Conservation (phyloP, 2,329 filamentous ascomycete species). For the Hypoxylon sp. region DNA sequence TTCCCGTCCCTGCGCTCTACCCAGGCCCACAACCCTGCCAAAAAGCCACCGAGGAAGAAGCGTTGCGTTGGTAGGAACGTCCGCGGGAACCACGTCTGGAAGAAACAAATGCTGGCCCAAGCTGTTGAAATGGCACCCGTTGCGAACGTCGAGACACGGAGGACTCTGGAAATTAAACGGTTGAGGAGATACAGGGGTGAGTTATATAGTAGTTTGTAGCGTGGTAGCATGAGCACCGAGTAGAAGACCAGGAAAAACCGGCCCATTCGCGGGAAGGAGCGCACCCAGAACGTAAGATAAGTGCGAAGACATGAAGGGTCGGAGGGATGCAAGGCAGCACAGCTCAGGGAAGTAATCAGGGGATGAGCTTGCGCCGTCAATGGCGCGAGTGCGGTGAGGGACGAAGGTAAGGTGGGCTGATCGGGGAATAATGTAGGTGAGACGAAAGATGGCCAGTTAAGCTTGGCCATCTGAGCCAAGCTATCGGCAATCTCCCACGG, state of each 20-base stretch:
- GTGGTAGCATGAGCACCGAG: conserved; percentile 75
- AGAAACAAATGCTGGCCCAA: conserved; percentile 91
- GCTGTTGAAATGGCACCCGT: conserved; percentile 86
- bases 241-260: conserved; percentile 83
- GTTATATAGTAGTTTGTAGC: conserved; percentile 74
- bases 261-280: conserved; percentile 81
- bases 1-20: conserved; percentile 74
- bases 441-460: conserved; percentile 88
- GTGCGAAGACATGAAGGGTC: conserved; percentile 91
- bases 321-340: conserved; percentile 86
- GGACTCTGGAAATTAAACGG: conserved; percentile 72
- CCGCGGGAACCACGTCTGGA: conserved; percentile 82
- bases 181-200: conserved; percentile 76
- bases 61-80: conserved; percentile 82
- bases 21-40: conserved; percentile 88
- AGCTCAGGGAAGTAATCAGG: conserved; percentile 85
- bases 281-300: conserved; percentile 87
- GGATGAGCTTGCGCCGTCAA: conserved; percentile 89
- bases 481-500: conserved; percentile 82
- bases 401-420: conserved; percentile 72
- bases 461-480: conserved; percentile 81
- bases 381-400: conserved; percentile 76
- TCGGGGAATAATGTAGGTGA: conserved; percentile 88
- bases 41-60: conserved; percentile 88
- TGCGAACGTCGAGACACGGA: conserved; percentile 81